Base-by-base conservation (phyloP, 1,284 basidiomycete genomes). In the Ustilago cynodontis region DNA sequence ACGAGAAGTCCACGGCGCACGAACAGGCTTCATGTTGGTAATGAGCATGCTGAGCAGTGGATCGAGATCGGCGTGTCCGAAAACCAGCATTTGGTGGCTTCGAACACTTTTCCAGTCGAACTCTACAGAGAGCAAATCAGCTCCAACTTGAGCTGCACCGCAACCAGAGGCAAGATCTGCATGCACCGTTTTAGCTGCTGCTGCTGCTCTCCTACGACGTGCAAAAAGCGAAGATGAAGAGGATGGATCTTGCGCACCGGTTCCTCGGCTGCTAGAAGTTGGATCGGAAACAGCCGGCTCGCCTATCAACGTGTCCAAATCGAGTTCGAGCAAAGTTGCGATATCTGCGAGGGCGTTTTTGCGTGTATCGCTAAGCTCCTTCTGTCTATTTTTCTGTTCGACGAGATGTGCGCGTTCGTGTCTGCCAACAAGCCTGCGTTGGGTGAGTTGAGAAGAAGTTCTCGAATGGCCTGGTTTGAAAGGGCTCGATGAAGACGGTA, bases 31-130 rank as follows among this genome's bases (percentile, higher is more conserved):
- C 85, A 91, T 90, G 89, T 91, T 77, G 45, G 79, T 81, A 84
- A 97, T 92, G 45, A 96, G 86, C 22, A 93, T 91, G 78, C 93
- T 91, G 70, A 95, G 91, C 56, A 95, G 91, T 60, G 90, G 88
- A 0, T 92, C 91, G 20, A 98, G 87, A 29, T 91, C 89, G 63
- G 90, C 87, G 3, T 92, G 91, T 6, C 93, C 92, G 87, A 95
- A 98, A 18, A 94, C 95, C 51, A 98, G 92, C 92, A 96, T 94
- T 69, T 85, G 82, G 50, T 79, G 72, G 50, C 63, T 65, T n/a
- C 66, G 62, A 10, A 81, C 73, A 37, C 29, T 58, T 24, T 72
- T 71, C 71, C 79, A 83, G 35, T 80, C 70, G 43, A 83, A 83
- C 11, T 77, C 76, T 49, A 73, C 71, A 13, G 75, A 80, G 14